These are phyloP conservation scores for Arthrobotrys sinensis DNA, from an alignment of 2,329 filamentous ascomycete genomes.

Conservation along the genomic window DNA sequence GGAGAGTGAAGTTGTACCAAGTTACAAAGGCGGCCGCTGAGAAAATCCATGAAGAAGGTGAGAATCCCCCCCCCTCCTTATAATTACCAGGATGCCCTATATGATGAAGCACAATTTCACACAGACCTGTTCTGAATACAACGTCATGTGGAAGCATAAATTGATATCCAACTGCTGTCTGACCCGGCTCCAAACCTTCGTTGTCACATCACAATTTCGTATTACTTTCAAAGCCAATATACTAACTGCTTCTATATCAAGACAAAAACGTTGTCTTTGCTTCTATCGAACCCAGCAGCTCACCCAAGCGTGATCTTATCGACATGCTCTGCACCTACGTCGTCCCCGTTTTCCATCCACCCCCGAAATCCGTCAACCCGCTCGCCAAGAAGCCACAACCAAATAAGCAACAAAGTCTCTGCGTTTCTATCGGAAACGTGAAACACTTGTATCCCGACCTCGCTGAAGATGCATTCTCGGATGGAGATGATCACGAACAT, in stretches of 20 bases:
- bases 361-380: conserved; percentile 40
- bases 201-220: neutral
- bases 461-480: neutral
- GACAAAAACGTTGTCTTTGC: conserved; percentile 55
- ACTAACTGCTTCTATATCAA: conserved; percentile 1
- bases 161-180: conserved; percentile 62
- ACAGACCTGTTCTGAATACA: conserved; percentile 61
- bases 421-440: conserved; percentile 42
- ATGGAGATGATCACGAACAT: conserved; percentile 13
- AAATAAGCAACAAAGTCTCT: conserved; percentile 50
- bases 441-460: conserved; percentile 30
- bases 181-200: conserved; percentile 23
- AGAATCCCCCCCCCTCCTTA: neutral
- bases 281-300: conserved; percentile 33
- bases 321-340: conserved; percentile 56
- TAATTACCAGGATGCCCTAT: conserved; percentile 17
- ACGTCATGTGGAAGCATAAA: conserved; percentile 59
- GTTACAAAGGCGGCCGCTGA: conserved; percentile 60
- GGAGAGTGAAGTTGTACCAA: conserved; percentile 57
- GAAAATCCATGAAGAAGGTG: conserved; percentile 51
- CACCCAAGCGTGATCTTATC: conserved; percentile 49
- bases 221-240: neutral
- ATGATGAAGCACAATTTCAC: conserved; percentile 62
- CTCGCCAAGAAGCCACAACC: conserved; percentile 40
- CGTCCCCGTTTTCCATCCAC: conserved; percentile 44